Conservation (phyloP, 257 asterid genomes). For the Leonotis leonurus region DNA sequence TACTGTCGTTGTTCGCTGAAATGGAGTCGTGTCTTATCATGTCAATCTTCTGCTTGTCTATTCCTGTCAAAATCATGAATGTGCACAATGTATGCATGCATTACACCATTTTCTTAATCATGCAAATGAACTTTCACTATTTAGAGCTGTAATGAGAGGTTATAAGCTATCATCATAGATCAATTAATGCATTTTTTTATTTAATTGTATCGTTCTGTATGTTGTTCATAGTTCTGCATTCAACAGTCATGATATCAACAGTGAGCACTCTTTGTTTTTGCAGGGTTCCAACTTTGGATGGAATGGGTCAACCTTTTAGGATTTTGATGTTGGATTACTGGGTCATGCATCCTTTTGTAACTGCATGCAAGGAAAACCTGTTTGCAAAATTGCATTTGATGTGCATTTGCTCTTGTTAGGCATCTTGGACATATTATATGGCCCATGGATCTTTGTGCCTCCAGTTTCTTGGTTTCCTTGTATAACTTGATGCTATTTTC, state of each 20-base stretch:
- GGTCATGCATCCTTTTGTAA: not conserved
- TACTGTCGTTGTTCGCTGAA: not conserved
- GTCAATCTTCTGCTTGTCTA: slow-evolving; percentile 65
- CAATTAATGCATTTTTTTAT: not conserved
- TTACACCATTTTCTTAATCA: slow-evolving; percentile 37
- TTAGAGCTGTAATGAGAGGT: slow-evolving; percentile 23
- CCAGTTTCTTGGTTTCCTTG: not conserved
- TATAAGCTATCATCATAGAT: not conserved
- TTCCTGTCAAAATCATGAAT: slow-evolving; percentile 69
- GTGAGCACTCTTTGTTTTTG: not conserved
- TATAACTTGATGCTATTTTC: not conserved
- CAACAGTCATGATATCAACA: not conserved
- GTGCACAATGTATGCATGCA: slow-evolving; percentile 19
- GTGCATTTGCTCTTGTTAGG: not conserved
- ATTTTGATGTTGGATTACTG: not conserved
- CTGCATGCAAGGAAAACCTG: not conserved
- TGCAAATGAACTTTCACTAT: slow-evolving; percentile 39
- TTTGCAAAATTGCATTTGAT: not conserved
- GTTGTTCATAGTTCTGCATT: not conserved
- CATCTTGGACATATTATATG: not conserved
- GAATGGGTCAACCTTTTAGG: slow-evolving; percentile 79
- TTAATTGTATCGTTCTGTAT: not conserved
- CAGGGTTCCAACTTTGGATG: slow-evolving; percentile 85
- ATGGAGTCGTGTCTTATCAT: slow-evolving; percentile 37
- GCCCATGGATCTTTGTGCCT: not conserved